Evolutionary conservation across 2,329 filamentous ascomycete genomes (phyloP), one percentile per base, ranked within the genome.

Genomic region (Trichoderma sp.): DNA sequence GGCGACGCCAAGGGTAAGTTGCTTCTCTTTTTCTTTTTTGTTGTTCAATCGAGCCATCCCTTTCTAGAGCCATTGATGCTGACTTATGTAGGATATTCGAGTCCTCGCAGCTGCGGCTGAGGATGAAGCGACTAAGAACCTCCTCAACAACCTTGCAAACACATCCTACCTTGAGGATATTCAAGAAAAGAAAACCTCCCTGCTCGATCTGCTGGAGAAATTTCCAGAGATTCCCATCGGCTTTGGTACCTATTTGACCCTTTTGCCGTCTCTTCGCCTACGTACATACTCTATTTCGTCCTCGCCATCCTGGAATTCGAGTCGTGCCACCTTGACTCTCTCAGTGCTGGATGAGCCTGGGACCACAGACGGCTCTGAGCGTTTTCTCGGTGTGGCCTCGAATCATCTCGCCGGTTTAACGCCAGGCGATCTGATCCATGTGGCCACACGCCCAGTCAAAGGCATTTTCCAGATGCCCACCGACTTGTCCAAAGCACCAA

Each of bases 251-350:
- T 93, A 90, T 79, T 81, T 93, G 8, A 82, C 85, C 15, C 88
- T 92, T 82, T 85, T 92, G 1, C 89, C 89, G 0, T 88, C 91
- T 0, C 90, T 93, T 86, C 76, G 80, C 3, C 74, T 78, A 2
- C 76, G 81, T 0, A 80, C 82, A 71, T 83, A 82, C 75, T 92
- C 88, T 7, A 92, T 93, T 76, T 93, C 91, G 0, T 93, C 90
- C 0, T 92, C 91, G 0, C 90, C 91, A 0, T 83, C 92, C 0
- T 83, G 81, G 76, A 84, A 89, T 74, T 83, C 86, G 0, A 81
- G 79, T 15, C 83, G 84, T 71, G 88, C 86, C 34, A 88, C 88
- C 0, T 83, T 93, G 30, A 92, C 90, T 3, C 92, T 90, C 80
- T 85, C 86, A 2, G 85, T 93, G 1, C 83, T 92, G 69, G 85